phyloP scores from a whole-genome alignment of 78 protist species.

The Guillardia theta region DNA sequence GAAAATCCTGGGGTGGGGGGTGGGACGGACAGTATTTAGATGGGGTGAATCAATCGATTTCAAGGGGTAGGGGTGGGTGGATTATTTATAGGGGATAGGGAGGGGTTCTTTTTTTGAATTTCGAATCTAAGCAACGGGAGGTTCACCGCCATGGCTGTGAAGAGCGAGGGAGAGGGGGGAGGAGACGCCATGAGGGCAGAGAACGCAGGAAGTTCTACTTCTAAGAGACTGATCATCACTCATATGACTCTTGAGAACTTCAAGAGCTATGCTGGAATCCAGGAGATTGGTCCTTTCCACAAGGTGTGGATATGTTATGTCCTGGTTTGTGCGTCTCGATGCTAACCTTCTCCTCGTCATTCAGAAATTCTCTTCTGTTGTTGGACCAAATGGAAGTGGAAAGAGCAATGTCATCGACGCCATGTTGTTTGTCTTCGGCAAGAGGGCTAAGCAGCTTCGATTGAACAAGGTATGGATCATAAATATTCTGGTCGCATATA shows the following conservation, averaged over 20 bases:
- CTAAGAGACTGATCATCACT: conserved; percentile 80
- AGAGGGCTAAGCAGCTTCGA: conserved; percentile 89
- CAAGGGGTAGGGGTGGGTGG: too few species aligned
- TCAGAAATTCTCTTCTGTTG: conserved; percentile 90
- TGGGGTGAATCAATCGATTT: too few species aligned
- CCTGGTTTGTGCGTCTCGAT: neutral
- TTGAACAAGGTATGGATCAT: conserved; percentile 69
- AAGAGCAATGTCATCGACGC: conserved; percentile 99
- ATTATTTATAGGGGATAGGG: too few species aligned
- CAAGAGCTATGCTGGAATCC: conserved; percentile 92
- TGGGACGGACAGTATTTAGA: too few species aligned
- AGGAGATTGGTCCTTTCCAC: conserved; percentile 95
- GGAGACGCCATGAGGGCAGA: too few species aligned
- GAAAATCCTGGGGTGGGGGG: too few species aligned
- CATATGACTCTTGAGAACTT: conserved; percentile 92
- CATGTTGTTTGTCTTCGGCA: conserved; percentile 98
- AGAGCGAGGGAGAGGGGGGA: too few species aligned
- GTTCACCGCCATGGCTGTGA: too few species aligned
- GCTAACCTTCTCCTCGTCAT: neutral
- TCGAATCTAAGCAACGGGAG: too few species aligned
- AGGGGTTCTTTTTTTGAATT: too few species aligned
- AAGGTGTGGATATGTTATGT: conserved; percentile 49
- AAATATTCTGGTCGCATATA: neutral
- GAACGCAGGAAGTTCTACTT: too few species aligned
- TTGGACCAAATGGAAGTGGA: conserved; percentile 99